Conservation (phyloP, 192 early-diverging fungal genomes). For the Obelidium mucronatum region DNA sequence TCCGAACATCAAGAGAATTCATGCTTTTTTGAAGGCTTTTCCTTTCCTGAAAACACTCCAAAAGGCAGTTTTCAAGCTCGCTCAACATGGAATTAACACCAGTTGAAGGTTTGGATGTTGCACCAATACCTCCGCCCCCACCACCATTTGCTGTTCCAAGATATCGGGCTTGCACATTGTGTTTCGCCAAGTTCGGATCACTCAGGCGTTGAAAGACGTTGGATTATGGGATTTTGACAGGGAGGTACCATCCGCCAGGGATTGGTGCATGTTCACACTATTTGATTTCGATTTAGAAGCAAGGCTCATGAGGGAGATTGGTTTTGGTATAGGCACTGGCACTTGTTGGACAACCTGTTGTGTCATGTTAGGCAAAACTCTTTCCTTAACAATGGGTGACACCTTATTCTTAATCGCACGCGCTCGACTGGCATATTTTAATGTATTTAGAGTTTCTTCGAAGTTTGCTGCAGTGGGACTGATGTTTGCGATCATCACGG, state of each 20-base stretch:
- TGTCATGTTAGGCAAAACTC: not conserved
- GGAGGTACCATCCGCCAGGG: not conserved
- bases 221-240: not conserved
- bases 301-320: not conserved
- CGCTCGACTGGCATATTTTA: conserved; percentile 79
- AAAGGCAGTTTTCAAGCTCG: conserved; percentile 27
- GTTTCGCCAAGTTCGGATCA: conserved; percentile 1
- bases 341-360: not conserved
- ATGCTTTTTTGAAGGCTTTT: conserved; percentile 8
- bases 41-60: conserved; percentile 15
- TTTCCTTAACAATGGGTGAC: not conserved
- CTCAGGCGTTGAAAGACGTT: not conserved
- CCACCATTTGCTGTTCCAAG: conserved; percentile 3
- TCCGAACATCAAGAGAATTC: conserved; percentile 10
- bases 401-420: conserved; percentile 76
- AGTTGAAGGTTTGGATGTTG: not conserved
- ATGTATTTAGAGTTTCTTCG: conserved; percentile 81
- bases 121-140: no score
- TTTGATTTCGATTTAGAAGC: not conserved
- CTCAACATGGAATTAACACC: conserved; percentile 5
- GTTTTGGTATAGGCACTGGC: not conserved
- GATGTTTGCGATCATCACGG: conserved; percentile 82
- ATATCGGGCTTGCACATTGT: not conserved
- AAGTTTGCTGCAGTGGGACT: conserved; percentile 68
- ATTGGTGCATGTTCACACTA: not conserved